Conservation (phyloP, 129 eudicot genomes). For the Solidago caesia region DNA sequence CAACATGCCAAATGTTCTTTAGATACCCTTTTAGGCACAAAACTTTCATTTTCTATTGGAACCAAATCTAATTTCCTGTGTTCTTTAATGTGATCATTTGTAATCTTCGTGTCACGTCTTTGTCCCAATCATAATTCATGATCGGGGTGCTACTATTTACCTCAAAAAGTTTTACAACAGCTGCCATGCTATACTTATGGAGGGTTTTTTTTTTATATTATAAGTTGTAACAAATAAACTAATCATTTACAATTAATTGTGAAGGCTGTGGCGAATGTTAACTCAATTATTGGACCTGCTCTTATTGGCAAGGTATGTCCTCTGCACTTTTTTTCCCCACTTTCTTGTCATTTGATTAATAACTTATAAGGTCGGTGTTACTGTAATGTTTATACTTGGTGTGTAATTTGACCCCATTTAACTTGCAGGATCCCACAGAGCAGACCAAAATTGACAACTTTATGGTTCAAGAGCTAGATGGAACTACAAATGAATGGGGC, state of each 20-base stretch:
- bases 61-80: too few relatives aligned
- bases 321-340: not conserved
- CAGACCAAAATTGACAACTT: conserved; percentile 46
- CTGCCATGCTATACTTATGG: too few relatives aligned
- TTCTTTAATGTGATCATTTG: too few relatives aligned
- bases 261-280: conserved; percentile 45
- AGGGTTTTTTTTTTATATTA: not conserved
- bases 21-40: too few relatives aligned
- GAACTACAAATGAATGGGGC: conserved; percentile 42
- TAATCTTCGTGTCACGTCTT: too few relatives aligned
- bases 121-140: too few relatives aligned
- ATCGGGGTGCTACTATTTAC: too few relatives aligned
- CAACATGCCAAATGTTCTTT: too few relatives aligned
- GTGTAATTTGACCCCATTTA: conserved; percentile 6
- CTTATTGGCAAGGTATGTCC: conserved; percentile 35
- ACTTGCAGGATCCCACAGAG: conserved; percentile 40
- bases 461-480: conserved; percentile 49
- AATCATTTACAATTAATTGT: conserved; percentile 8
- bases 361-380: conserved; percentile 2
- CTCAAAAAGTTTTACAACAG: too few relatives aligned
- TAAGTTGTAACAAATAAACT: conserved; percentile 2
- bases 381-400: not conserved
- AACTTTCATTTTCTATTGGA: too few relatives aligned
- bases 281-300: conserved; percentile 45
- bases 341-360: not conserved